A percentile compares a stretch with the other conserved stretches of the same genome.
phyloP scores from a whole-genome alignment of 139 green algal genomes.

The Volvox reticuliferus region DNA sequence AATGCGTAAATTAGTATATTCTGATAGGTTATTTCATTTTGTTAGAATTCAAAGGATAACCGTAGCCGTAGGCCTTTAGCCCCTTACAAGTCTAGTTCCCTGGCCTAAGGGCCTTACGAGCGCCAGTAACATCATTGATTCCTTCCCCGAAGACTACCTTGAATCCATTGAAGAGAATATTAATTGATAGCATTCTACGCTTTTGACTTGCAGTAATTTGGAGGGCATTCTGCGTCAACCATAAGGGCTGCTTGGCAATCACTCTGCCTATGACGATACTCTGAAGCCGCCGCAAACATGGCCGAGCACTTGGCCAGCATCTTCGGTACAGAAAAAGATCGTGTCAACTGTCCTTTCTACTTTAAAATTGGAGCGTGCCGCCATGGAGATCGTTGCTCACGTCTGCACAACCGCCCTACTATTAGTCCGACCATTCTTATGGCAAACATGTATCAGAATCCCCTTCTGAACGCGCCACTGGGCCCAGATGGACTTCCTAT shows the following conservation, averaged over 20 bases:
- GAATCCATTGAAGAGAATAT: too few relatives aligned
- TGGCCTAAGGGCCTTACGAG: too few relatives aligned
- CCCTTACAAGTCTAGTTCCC: too few relatives aligned
- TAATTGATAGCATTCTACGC: too few relatives aligned
- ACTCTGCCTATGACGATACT: not conserved
- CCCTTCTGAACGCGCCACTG: conserved; percentile 85
- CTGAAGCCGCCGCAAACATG: conserved; percentile 73
- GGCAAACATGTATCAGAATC: conserved; percentile 98
- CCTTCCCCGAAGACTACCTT: too few relatives aligned
- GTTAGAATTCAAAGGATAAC: too few relatives aligned
- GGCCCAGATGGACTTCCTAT: conserved; percentile 89
- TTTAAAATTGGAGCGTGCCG: conserved; percentile 96
- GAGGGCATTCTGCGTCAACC: not conserved
- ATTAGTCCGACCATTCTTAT: conserved; percentile 93
- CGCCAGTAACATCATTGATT: too few relatives aligned
- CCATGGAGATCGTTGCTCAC: conserved; percentile 97
- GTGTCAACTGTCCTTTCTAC: conserved; percentile 97
- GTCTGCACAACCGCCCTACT: conserved; percentile 96
- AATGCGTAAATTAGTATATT: too few relatives aligned
- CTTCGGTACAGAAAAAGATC: conserved; percentile 99
- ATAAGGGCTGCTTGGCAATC: not conserved
- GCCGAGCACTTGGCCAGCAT: conserved; percentile 97
- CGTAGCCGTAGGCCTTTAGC: too few relatives aligned
- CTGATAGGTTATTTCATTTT: too few relatives aligned
- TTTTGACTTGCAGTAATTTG: too few relatives aligned